These are phyloP conservation scores for Peniophora sp. DNA, from an alignment of 1,284 basidiomycete genomes.

Conservation along the genomic window DNA sequence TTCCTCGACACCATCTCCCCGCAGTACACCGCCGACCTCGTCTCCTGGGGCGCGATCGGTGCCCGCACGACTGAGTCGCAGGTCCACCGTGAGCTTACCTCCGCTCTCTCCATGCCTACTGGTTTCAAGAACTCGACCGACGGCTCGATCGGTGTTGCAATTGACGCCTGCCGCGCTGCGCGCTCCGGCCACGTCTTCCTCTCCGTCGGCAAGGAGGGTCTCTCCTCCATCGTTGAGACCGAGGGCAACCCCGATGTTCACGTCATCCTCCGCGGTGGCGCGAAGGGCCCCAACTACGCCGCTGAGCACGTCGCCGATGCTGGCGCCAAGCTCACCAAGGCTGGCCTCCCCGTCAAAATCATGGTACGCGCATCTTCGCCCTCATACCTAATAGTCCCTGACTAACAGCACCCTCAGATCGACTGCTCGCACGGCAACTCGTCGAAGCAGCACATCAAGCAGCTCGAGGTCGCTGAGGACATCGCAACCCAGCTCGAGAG, in stretches of 20 bases:
- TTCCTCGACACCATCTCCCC: conserved; percentile 86
- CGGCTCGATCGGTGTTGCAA: conserved; percentile 73
- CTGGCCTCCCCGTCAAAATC: conserved; percentile 70
- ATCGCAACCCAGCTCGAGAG: conserved; percentile 72
- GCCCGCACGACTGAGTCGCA: conserved; percentile 96
- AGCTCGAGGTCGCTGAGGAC: conserved; percentile 78
- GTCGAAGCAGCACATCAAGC: conserved; percentile 79
- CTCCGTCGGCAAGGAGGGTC: conserved; percentile 86
- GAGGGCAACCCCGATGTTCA: conserved; percentile 87
- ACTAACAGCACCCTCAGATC: conserved; percentile 46
- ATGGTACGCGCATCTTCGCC: conserved; percentile 51
- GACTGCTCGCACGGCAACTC: conserved; percentile 97
- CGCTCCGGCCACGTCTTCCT: conserved; percentile 86
- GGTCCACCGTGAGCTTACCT: conserved; percentile 84
- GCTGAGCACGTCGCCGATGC: conserved; percentile 75
- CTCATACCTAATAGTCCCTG: background rate
- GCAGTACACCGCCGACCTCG: conserved; percentile 94
- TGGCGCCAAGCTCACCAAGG: conserved; percentile 71
- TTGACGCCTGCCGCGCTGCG: conserved; percentile 89
- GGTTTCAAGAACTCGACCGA: conserved; percentile 77
- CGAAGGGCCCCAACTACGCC: conserved; percentile 80
- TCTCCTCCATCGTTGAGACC: conserved; percentile 89
- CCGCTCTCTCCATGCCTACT: conserved; percentile 85
- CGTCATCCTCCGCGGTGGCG: conserved; percentile 84
- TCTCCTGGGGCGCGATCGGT: conserved; percentile 97